A percentile compares a stretch with the other conserved stretches of the same genome.
phyloP scores from a whole-genome alignment of 2,329 filamentous ascomycete genomes.

The Alternaria solani region DNA sequence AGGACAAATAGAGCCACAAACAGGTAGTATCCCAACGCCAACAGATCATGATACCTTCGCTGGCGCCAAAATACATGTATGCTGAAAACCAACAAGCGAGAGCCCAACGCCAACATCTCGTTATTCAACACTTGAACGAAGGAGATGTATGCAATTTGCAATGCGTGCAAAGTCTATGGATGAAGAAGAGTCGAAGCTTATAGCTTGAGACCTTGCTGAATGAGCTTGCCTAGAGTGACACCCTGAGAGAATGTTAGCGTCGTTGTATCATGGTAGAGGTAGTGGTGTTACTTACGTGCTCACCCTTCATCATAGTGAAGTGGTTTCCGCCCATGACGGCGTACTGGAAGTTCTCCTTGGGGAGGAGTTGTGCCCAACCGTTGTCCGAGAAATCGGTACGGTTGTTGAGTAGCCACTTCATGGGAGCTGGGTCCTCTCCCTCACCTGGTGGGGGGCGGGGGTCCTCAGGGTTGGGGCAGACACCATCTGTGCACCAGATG shows the following conservation, averaged over 20 bases:
- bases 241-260: slow-evolving; percentile 45
- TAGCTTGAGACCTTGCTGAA: slow-evolving; percentile 53
- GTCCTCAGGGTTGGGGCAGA: slow-evolving; percentile 72
- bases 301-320: slow-evolving; percentile 78
- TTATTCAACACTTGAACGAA: slow-evolving; percentile 47
- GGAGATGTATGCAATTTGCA: slow-evolving; percentile 42
- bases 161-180: slow-evolving; percentile 26
- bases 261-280: not conserved
- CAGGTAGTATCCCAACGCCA: slow-evolving; percentile 13
- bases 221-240: slow-evolving; percentile 53
- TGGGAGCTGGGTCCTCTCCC: slow-evolving; percentile 61
- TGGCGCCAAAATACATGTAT: slow-evolving; percentile 21
- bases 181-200: slow-evolving; percentile 18
- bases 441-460: slow-evolving; percentile 70
- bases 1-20: slow-evolving; percentile 5
- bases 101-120: slow-evolving; percentile 40
- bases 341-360: slow-evolving; percentile 67
- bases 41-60: slow-evolving; percentile 11
- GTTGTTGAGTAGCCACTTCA: slow-evolving; percentile 76
- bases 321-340: slow-evolving; percentile 76
- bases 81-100: slow-evolving; percentile 11
- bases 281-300: slow-evolving; percentile 51
- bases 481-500: slow-evolving; percentile 78
- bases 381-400: slow-evolving; percentile 75
- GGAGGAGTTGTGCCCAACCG: slow-evolving; percentile 72